phyloP scores from a whole-genome alignment of 2,329 filamentous ascomycete species.

The Pestalotiopsis sp. region DNA sequence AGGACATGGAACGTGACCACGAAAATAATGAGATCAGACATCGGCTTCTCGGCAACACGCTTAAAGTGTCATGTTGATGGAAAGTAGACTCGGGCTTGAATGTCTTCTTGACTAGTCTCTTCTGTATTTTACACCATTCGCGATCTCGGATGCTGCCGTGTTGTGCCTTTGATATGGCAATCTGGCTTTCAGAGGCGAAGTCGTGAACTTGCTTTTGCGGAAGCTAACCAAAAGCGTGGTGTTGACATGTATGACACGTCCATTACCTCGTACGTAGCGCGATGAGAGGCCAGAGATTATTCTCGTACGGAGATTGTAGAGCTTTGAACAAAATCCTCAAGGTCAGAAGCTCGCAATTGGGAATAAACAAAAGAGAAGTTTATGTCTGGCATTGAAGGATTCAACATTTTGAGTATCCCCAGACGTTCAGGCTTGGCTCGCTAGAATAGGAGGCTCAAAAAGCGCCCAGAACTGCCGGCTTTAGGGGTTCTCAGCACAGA shows the following conservation, averaged over 20 bases:
- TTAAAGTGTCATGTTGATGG: background rate
- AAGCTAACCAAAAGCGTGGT: background rate
- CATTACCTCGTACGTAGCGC: background rate
- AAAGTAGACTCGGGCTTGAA: background rate
- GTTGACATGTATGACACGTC: background rate
- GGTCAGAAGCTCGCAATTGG: too few relatives aligned
- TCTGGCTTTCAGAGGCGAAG: background rate
- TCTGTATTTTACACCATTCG: background rate
- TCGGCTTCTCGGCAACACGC: background rate
- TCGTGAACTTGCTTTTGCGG: background rate
- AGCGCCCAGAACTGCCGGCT: background rate
- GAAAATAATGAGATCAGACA: background rate
- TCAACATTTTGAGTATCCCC: too few relatives aligned
- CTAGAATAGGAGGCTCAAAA: background rate
- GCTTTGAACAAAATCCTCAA: too few relatives aligned
- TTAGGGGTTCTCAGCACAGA: background rate
- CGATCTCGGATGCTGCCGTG: background rate
- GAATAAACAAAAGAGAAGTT: too few relatives aligned
- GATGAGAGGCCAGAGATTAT: background rate
- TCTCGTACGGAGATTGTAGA: too few relatives aligned
- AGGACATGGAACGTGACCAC: background rate
- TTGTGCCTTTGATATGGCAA: background rate
- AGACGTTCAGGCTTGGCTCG: background rate
- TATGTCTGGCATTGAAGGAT: too few relatives aligned
- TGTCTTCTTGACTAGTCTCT: background rate